Conservation (phyloP, 2,329 filamentous ascomycete species). For the Sporothrix brasiliensis region DNA sequence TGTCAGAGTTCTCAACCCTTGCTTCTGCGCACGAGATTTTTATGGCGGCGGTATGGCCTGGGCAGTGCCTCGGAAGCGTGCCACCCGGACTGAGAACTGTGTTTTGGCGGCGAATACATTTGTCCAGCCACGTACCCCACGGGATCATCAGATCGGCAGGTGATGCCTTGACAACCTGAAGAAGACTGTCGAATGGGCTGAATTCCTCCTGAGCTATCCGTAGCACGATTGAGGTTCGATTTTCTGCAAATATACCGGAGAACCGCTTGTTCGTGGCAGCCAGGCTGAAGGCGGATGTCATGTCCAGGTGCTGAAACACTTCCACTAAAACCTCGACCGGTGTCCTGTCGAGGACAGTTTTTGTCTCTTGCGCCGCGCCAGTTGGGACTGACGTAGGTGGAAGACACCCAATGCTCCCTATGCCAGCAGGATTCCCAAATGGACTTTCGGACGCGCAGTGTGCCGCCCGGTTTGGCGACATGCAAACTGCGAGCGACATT, state of each 20-base stretch:
- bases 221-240: conserved; percentile 50
- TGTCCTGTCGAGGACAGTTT: conserved; percentile 37
- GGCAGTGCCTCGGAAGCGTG: conserved; percentile 27
- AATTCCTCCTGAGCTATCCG: conserved; percentile 49
- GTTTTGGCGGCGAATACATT: conserved; percentile 46
- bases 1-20: conserved; percentile 38
- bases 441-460: conserved; percentile 1
- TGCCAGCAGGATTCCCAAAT: background rate
- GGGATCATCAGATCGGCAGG: conserved; percentile 43
- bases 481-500: conserved; percentile 32
- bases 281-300: conserved; percentile 48
- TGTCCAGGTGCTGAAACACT: conserved; percentile 51
- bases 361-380: background rate
- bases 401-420: background rate
- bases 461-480: conserved; percentile 25
- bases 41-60: conserved; percentile 16
- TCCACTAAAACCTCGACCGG: conserved; percentile 55
- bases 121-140: conserved; percentile 46
- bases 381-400: background rate
- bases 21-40: conserved; percentile 29
- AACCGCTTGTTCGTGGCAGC: conserved; percentile 47
- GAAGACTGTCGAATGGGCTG: conserved; percentile 51
- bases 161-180: conserved; percentile 52
- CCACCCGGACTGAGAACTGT: conserved; percentile 35
- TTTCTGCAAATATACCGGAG: conserved; percentile 47